phyloP scores from a whole-genome alignment of 345 rosid genomes.

The Linum trigynum region DNA sequence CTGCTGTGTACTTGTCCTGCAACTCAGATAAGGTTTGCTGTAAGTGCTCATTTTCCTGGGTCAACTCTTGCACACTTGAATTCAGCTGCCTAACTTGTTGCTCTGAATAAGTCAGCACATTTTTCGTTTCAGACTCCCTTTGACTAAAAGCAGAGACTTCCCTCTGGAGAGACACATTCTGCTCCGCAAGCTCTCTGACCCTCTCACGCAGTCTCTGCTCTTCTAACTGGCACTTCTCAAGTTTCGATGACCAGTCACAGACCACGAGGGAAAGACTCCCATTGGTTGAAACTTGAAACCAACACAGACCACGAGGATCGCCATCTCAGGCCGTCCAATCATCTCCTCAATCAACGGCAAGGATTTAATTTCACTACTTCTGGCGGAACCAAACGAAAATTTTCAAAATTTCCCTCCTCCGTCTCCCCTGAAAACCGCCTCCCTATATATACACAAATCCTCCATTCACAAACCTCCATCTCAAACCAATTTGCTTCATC shows the following conservation, averaged over 20 bases:
- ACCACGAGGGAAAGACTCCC: too few species aligned
- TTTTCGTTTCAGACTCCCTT: slow-evolving; percentile 61
- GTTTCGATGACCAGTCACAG: slow-evolving; percentile 87
- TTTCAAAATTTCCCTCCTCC: too few species aligned
- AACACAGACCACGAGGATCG: too few species aligned
- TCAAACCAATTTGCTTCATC: too few species aligned
- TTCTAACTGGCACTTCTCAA: slow-evolving; percentile 70
- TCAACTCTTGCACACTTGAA: slow-evolving; percentile 39
- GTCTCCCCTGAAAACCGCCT: too few species aligned
- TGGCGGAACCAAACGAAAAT: too few species aligned
- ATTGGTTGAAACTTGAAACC: too few species aligned
- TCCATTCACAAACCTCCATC: too few species aligned
- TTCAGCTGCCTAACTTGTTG: slow-evolving; percentile 51
- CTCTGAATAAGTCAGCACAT: slow-evolving; percentile 41
- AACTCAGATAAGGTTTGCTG: slow-evolving; percentile 41
- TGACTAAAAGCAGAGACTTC: slow-evolving; percentile 61
- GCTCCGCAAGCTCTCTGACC: slow-evolving; percentile 95
- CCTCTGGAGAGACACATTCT: slow-evolving; percentile 87
- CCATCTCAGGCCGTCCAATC: too few species aligned
- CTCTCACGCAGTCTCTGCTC: slow-evolving; percentile 91
- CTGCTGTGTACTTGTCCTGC: slow-evolving; percentile 43
- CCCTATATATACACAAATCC: too few species aligned
- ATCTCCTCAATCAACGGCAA: too few species aligned
- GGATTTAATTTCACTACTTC: too few species aligned
- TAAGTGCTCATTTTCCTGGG: slow-evolving; percentile 43